phyloP scores from a whole-genome alignment of 352 stramenopile species.

The Globisporangium cystogenes region DNA sequence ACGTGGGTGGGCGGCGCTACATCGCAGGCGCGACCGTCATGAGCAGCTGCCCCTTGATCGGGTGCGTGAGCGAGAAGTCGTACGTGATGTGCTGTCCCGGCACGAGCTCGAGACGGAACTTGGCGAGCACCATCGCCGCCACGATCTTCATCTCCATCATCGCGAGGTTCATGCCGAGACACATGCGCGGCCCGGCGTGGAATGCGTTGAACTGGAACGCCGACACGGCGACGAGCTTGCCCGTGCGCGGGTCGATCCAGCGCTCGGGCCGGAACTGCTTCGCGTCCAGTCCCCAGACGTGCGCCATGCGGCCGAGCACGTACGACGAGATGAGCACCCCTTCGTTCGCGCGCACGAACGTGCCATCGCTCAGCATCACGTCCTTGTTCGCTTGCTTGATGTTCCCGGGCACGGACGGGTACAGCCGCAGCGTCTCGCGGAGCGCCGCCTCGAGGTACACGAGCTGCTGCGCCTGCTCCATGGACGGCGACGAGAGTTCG shows the following conservation, averaged over 20 bases:
- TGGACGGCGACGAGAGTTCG: conserved; percentile 3
- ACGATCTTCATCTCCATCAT: conserved; percentile 85
- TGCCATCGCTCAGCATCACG: conserved; percentile 57
- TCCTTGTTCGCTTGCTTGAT: conserved; percentile 29
- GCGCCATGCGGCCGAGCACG: conserved; percentile 39
- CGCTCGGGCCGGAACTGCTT: conserved; percentile 57
- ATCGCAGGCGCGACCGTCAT: neutral
- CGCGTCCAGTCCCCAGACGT: conserved; percentile 62
- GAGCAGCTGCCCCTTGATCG: conserved; percentile 2
- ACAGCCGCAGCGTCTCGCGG: conserved; percentile 47
- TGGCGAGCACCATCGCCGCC: conserved; percentile 41
- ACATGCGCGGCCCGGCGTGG: conserved; percentile 59
- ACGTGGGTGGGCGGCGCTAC: neutral
- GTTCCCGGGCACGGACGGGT: conserved; percentile 41
- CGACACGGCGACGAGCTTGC: conserved; percentile 27
- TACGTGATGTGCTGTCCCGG: conserved; percentile 32
- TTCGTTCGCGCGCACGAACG: conserved; percentile 30
- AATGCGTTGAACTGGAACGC: conserved; percentile 70
- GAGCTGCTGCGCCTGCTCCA: conserved; percentile 25
- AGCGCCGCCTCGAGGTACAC: conserved; percentile 43
- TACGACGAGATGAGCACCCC: conserved; percentile 41
- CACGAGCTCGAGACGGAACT: conserved; percentile 44
- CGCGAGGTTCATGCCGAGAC: conserved; percentile 68
- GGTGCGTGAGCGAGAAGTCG: conserved; percentile 35
- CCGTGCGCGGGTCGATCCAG: conserved; percentile 41